A percentile compares a stretch with the other conserved stretches of the same genome.
Evolutionary conservation across 2,329 filamentous ascomycete genomes (phyloP).

Genomic region (Fragosphaeria purpurea): DNA sequence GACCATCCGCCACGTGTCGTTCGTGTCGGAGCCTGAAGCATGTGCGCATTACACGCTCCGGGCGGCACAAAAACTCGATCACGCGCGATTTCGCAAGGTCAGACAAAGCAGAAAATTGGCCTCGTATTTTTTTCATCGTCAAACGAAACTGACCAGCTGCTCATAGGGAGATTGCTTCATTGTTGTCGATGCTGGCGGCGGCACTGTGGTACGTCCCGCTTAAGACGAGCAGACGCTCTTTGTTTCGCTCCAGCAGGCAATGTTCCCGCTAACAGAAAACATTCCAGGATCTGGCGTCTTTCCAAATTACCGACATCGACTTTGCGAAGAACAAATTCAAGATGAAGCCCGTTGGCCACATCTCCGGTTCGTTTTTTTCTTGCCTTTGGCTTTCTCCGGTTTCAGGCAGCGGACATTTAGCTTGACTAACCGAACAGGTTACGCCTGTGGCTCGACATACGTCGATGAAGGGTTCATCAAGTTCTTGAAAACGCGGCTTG

Average conservation of each 20-base stretch:
- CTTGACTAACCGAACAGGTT: slow-evolving; percentile 1
- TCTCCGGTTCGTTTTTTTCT: slow-evolving; percentile 10
- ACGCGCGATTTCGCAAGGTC: slow-evolving; percentile 11
- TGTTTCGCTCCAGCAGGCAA: too few species aligned
- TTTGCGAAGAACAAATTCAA: slow-evolving; percentile 14
- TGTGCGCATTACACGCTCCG: slow-evolving; percentile 15
- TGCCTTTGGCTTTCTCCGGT: too few species aligned
- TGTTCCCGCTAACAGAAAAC: background rate
- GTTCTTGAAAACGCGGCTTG: slow-evolving; percentile 12
- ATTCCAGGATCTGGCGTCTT: slow-evolving; percentile 14
- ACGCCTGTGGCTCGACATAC: slow-evolving; percentile 16
- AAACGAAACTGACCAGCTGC: too few species aligned
- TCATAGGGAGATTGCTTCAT: slow-evolving; percentile 15
- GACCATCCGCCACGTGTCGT: slow-evolving; percentile 9
- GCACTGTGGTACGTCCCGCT: slow-evolving; percentile 12
- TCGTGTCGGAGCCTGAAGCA: slow-evolving; percentile 13
- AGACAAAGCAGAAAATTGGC: too few species aligned
- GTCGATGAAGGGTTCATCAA: slow-evolving; percentile 15
- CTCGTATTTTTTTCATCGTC: too few species aligned
- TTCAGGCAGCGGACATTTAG: too few species aligned
- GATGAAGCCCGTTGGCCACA: slow-evolving; percentile 13
- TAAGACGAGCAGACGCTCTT: too few species aligned
- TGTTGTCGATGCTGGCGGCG: slow-evolving; percentile 19
- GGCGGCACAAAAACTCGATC: slow-evolving; percentile 14
- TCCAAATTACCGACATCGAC: slow-evolving; percentile 14